Conservation (phyloP, 1,284 basidiomycete genomes). For the Ceratobasidium sp. region DNA sequence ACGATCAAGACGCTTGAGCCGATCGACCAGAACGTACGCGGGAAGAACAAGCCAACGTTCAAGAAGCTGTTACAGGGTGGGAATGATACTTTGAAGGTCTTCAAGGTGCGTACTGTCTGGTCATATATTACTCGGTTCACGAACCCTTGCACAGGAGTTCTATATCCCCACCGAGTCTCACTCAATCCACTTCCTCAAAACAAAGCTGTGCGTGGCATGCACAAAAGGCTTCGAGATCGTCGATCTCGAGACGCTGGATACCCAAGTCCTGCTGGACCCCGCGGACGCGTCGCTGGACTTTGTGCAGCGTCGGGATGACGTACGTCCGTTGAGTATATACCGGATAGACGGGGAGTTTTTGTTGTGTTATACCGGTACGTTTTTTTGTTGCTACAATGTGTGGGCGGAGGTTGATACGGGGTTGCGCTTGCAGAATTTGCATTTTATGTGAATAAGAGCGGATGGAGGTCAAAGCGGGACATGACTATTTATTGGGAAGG, state of each 20-base stretch:
- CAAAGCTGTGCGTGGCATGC: slow-evolving; percentile 96
- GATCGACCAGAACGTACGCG: slow-evolving; percentile 88
- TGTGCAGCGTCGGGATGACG: slow-evolving; percentile 87
- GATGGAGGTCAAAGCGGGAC: slow-evolving; percentile 87
- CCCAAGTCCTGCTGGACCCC: slow-evolving; percentile 95
- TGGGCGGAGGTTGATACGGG: slow-evolving; percentile 33
- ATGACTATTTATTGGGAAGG: slow-evolving; percentile 99
- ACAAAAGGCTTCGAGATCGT: slow-evolving; percentile 99
- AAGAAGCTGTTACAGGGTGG: slow-evolving; percentile 88
- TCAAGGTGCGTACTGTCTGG: slow-evolving; percentile 73
- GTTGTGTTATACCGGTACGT: slow-evolving; percentile 94
- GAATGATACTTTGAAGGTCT: slow-evolving; percentile 93
- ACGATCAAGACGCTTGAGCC: slow-evolving; percentile 99
- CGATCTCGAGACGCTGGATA: slow-evolving; percentile 96
- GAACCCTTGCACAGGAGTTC: slow-evolving; percentile 76
- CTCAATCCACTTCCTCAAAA: slow-evolving; percentile 98
- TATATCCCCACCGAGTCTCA: slow-evolving; percentile 98
- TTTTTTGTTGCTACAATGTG: background rate
- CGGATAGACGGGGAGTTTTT: slow-evolving; percentile 97
- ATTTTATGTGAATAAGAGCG: slow-evolving; percentile 98
- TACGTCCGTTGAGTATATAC: slow-evolving; percentile 96
- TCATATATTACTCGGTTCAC: slow-evolving; percentile 16
- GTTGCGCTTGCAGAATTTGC: slow-evolving; percentile 80
- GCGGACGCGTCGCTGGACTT: slow-evolving; percentile 93
- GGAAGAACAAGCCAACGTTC: slow-evolving; percentile 91